Base-by-base conservation (phyloP, 1,284 basidiomycete genomes). In the Dichomitus squalens region DNA sequence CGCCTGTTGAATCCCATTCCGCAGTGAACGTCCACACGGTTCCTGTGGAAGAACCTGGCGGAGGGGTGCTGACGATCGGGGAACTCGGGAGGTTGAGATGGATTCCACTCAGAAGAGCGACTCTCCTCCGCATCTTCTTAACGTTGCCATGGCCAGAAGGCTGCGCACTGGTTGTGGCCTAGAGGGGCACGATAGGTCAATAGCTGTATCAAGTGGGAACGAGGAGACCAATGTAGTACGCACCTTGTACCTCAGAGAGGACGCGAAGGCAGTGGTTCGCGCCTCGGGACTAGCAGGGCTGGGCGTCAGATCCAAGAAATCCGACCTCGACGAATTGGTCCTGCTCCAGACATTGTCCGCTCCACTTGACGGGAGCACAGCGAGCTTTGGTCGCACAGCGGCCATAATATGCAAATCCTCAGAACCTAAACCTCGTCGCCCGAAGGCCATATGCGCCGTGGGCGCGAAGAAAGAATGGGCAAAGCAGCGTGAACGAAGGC, bases 321-420 rank as follows among this genome's bases (percentile, higher is more conserved):
- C 66, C 39, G 68, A 56, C 6, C 60, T 61, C 44, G 67, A 59
- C 34, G 68, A 66, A 53, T 67, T 67, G 54, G 60, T 55, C 52
- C 65, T 70, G 70, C 70, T 64, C 70, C 70, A 67, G 70, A 68
- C 68, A 69, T 67, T 66, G 57, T 62, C 69, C 64, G 66, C 67
- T 35, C 67, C 69, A 47, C 57, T 46, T 51, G 63, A 59, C 50
- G 62, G 64, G 55, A 65, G 60, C 58, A 69, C 67, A 58, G 63
- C 61, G 60, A 68, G 63, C 62, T 64, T 65, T 61, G 70, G 67
- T 66, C 71, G 71, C 71, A 66, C 71, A 64, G 71, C 71, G 70
- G 67, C 68, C 67, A 71, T 67, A 52, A 67, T 66, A 57, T 64
- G 59, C 48, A 67, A 68, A 54, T 67, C 64, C 60, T 69, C 63